These are phyloP conservation scores for Beauveria sp. DNA, from an alignment of 2,329 filamentous ascomycete species.

Conservation along the genomic window DNA sequence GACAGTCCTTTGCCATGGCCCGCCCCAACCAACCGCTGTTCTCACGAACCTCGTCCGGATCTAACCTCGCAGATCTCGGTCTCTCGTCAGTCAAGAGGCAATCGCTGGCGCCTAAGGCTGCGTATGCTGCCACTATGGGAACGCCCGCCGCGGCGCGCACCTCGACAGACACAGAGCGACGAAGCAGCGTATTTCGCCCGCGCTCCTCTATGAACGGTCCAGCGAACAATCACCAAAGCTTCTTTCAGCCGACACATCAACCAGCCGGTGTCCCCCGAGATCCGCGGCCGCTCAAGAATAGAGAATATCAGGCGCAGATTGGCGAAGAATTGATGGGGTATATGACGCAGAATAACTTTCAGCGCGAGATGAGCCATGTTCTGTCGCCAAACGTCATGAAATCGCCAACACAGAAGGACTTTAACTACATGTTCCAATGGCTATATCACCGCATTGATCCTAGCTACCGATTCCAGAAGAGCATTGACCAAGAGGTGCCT, in stretches of 20 bases:
- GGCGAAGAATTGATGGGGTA: conserved; percentile 88
- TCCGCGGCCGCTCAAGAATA: conserved; percentile 76
- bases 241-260: conserved; percentile 82
- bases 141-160: conserved; percentile 49
- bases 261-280: conserved; percentile 78
- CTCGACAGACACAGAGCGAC: conserved; percentile 48
- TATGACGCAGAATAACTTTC: conserved; percentile 87
- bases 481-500: conserved; percentile 90
- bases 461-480: conserved; percentile 85
- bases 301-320: conserved; percentile 71
- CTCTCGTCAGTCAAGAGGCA: conserved; percentile 78
- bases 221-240: conserved; percentile 74
- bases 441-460: conserved; percentile 94
- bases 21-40: conserved; percentile 84
- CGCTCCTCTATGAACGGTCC: conserved; percentile 62
- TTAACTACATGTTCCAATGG: conserved; percentile 97
- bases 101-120: conserved; percentile 71
- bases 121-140: conserved; percentile 12
- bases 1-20: conserved; percentile 76
- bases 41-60: conserved; percentile 73
- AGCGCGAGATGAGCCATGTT: conserved; percentile 93
- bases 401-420: conserved; percentile 95
- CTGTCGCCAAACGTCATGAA: conserved; percentile 87
- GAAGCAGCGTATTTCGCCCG: conserved; percentile 75
- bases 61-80: conserved; percentile 70